Percentiles rank a stretch among this genome's conserved stretches.
Conservation (phyloP, 2,329 filamentous ascomycete species). For the Cladorrhinum sp. region DNA sequence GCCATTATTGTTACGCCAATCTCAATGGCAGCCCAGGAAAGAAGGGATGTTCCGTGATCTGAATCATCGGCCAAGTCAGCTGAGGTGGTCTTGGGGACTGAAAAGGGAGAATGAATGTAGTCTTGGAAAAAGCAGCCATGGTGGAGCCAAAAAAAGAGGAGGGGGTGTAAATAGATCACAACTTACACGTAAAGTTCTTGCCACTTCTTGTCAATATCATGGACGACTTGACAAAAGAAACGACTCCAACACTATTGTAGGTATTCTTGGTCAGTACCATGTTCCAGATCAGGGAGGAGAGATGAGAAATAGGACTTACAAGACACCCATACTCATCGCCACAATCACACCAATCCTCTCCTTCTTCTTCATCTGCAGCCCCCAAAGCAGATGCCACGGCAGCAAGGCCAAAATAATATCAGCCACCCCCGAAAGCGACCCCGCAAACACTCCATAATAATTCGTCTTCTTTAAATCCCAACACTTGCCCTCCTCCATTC, state of each 20-base stretch:
- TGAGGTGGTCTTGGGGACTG: not conserved
- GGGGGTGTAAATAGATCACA: not conserved
- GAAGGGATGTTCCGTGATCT: constrained; percentile 6
- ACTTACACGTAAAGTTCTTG: constrained; percentile 18
- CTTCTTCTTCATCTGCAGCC: constrained; percentile 29
- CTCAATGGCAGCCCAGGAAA: constrained; percentile 24
- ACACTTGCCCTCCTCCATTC: constrained; percentile 4
- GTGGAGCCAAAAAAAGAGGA: too few species aligned
- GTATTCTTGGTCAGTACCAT: not conserved
- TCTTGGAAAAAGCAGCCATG: too few species aligned
- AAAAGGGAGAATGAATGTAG: too few species aligned
- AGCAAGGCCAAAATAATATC: constrained; percentile 31
- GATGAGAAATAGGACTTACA: constrained; percentile 22
- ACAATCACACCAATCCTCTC: constrained; percentile 32
- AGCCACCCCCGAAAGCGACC: constrained; percentile 25
- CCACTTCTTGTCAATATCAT: constrained; percentile 7
- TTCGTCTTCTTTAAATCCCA: constrained; percentile 22
- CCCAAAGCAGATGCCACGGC: constrained; percentile 32
- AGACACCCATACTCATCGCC: constrained; percentile 35
- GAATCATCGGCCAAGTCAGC: not conserved
- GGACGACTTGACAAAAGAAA: constrained; percentile 13
- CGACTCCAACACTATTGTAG: constrained; percentile 1
- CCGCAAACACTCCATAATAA: constrained; percentile 24
- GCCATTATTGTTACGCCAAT: constrained; percentile 25
- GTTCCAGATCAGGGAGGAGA: not conserved